These are phyloP conservation scores for Adansonia grandidieri DNA, from an alignment of 441 rosid genomes.

Conservation along the genomic window DNA sequence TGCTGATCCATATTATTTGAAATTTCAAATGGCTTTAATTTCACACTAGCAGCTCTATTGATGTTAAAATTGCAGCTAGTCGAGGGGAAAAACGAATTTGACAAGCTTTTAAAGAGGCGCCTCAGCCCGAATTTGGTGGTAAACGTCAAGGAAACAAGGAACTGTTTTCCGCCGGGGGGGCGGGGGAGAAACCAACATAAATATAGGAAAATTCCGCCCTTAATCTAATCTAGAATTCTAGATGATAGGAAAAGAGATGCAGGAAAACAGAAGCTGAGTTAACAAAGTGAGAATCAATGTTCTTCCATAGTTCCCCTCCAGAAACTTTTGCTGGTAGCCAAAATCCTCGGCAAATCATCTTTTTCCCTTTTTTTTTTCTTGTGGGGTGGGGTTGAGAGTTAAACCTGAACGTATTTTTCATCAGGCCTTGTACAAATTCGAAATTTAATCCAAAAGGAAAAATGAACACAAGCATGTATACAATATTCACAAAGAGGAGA, in stretches of 20 bases:
- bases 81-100: no score
- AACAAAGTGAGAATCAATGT: not conserved
- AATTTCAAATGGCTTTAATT: not conserved
- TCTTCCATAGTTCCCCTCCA: not conserved
- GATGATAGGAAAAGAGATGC: not conserved
- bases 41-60: constrained; percentile 26
- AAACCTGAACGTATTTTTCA: no score
- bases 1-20: not conserved
- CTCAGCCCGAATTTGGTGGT: not conserved
- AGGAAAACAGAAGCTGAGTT: not conserved
- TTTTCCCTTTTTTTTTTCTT: not conserved
- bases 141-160: not conserved
- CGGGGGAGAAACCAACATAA: not conserved
- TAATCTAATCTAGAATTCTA: not conserved
- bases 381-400: no score
- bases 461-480: not conserved
- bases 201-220: not conserved
- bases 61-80: no score
- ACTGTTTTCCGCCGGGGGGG: not conserved
- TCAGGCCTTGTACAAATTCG: no score
- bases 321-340: not conserved
- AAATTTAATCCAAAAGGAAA: no score
- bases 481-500: not conserved
- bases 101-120: not conserved
- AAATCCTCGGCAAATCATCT: not conserved